phyloP scores from a whole-genome alignment of 495 filamentous ascomycete species.

The Neurospora cerealis region DNA sequence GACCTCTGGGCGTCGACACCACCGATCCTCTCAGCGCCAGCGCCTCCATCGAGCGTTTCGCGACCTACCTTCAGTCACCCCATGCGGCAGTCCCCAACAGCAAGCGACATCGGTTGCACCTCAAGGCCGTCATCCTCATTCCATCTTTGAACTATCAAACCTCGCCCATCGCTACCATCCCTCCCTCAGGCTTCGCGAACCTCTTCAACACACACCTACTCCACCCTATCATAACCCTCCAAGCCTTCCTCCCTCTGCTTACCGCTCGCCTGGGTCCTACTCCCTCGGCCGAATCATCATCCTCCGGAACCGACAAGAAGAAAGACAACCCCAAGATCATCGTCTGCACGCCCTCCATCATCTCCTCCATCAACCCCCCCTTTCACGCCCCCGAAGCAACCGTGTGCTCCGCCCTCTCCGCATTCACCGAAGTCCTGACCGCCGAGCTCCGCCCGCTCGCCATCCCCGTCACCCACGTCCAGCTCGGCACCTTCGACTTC shows the following conservation, averaged over 20 bases:
- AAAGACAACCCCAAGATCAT: constrained; percentile 48
- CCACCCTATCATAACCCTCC: constrained; percentile 76
- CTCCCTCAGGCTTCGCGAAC: constrained; percentile 74
- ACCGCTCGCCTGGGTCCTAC: constrained; percentile 39
- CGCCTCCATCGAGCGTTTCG: constrained; percentile 55
- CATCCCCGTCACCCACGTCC: constrained; percentile 72
- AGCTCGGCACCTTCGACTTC: constrained; percentile 78
- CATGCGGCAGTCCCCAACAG: constrained; percentile 62
- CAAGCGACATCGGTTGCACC: constrained; percentile 59
- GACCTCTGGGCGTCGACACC: constrained; percentile 72
- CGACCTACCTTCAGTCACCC: constrained; percentile 55
- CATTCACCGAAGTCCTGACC: constrained; percentile 66
- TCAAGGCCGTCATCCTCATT: constrained; percentile 71
- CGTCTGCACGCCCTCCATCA: constrained; percentile 75
- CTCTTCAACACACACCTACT: constrained; percentile 86
- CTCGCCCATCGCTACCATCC: constrained; percentile 71
- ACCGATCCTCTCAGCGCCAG: constrained; percentile 48
- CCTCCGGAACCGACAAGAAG: neutral
- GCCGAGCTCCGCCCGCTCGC: constrained; percentile 63
- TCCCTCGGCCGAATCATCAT: neutral
- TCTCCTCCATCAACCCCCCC: constrained; percentile 69
- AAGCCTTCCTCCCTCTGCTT: constrained; percentile 77
- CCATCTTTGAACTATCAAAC: constrained; percentile 61
- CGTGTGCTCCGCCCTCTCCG: constrained; percentile 64
- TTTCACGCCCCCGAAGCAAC: constrained; percentile 78